Percentiles rank a stretch among this genome's conserved stretches.
Evolutionary conservation across 768 basidiomycete genomes (phyloP).

Genomic region (Lactarius deliciosus): DNA sequence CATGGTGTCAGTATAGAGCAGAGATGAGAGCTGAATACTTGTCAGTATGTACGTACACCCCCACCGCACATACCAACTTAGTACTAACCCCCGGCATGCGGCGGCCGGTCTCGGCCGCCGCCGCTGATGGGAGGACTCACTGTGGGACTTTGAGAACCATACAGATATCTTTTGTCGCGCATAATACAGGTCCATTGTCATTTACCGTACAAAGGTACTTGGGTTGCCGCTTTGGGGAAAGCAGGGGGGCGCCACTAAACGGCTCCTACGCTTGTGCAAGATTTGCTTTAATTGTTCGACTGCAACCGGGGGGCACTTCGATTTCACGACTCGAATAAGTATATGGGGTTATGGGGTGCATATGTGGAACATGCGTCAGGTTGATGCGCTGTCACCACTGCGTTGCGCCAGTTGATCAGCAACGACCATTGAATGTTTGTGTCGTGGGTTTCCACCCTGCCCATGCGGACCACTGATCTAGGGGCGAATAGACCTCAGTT

Average conservation of each 20-base stretch:
- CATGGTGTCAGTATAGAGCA: not conserved
- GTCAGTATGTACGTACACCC: not conserved
- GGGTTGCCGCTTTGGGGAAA: not conserved
- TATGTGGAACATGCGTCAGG: constrained; percentile 6
- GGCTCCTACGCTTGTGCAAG: not conserved
- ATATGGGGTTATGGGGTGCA: not conserved
- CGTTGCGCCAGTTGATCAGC: not conserved
- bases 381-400: not conserved
- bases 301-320: not conserved
- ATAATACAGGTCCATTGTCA: not conserved
- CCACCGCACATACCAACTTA: not conserved
- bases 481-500: not conserved
- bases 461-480: not conserved
- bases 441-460: not conserved
- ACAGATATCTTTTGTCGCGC: constrained; percentile 7
- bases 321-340: constrained; percentile 5
- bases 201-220: not conserved
- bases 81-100: constrained; percentile 7
- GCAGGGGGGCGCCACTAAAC: not conserved
- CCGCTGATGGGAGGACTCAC: not conserved
- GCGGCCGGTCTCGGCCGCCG: constrained; percentile 5
- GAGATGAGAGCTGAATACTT: not conserved
- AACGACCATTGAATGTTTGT: not conserved
- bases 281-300: constrained; percentile 3
- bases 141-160: not conserved